A percentile compares a stretch with the other conserved stretches of the same genome.
Conservation (phyloP, 1,139 yeast genomes). For the Candida anutae region DNA sequence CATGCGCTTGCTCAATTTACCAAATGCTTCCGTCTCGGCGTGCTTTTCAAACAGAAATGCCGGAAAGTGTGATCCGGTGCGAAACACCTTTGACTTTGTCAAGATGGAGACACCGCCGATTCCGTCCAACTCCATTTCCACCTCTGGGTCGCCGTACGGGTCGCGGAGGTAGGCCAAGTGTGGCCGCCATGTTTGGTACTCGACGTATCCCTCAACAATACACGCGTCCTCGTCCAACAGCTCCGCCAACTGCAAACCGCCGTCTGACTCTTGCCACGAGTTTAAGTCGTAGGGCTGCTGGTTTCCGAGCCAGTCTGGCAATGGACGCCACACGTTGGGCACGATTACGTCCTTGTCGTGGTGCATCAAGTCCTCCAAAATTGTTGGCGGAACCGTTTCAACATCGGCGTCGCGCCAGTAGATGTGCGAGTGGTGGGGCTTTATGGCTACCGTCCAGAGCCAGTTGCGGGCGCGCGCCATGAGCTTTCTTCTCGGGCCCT, state of each 20-base stretch:
- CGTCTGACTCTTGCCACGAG: slow-evolving; percentile 86
- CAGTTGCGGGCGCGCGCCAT: slow-evolving; percentile 52
- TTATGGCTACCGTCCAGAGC: slow-evolving; percentile 45
- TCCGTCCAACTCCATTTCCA: slow-evolving; percentile 83
- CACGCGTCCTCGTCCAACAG: slow-evolving; percentile 79
- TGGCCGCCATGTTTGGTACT: slow-evolving; percentile 89
- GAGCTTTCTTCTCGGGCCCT: slow-evolving; percentile 45
- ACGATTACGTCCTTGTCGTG: slow-evolving; percentile 50
- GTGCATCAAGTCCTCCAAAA: slow-evolving; percentile 47
- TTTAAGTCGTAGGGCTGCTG: slow-evolving; percentile 88
- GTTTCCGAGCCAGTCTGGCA: slow-evolving; percentile 83
- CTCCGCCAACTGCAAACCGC: slow-evolving; percentile 72
- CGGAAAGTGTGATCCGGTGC: slow-evolving; percentile 80
- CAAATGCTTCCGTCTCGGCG: slow-evolving; percentile 92
- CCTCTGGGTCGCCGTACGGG: slow-evolving; percentile 80
- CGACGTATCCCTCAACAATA: slow-evolving; percentile 87
- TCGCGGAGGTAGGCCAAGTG: slow-evolving; percentile 83
- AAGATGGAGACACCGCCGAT: slow-evolving; percentile 87
- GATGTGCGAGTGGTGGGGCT: slow-evolving; percentile 47
- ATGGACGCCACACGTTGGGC: slow-evolving; percentile 89
- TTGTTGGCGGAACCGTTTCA: slow-evolving; percentile 44
- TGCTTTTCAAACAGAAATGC: slow-evolving; percentile 87
- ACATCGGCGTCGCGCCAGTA: slow-evolving; percentile 53
- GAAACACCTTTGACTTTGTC: slow-evolving; percentile 72
- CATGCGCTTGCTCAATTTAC: slow-evolving; percentile 76